Evolutionary conservation across 2,329 filamentous ascomycete genomes (phyloP).

Genomic region (Nemania serpens): DNA sequence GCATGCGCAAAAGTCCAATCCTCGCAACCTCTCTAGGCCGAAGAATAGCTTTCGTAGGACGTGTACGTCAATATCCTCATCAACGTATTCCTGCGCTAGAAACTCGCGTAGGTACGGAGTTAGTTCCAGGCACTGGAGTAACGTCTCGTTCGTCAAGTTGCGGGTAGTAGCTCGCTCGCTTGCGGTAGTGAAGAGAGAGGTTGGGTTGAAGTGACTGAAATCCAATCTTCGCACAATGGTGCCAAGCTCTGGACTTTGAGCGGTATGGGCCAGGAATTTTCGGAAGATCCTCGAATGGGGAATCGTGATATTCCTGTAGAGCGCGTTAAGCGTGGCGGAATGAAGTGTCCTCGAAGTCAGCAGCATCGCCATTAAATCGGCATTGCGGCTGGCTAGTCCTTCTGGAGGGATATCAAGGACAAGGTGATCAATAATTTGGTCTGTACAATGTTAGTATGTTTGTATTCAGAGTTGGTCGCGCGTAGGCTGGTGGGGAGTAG

Average conservation of each 20-base stretch:
- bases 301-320: conserved; percentile 81
- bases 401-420: conserved; percentile 76
- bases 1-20: conserved; percentile 78
- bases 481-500: neutral
- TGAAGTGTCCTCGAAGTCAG: conserved; percentile 77
- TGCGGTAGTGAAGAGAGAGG: conserved; percentile 74
- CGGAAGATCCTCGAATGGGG: conserved; percentile 83
- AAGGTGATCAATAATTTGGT: conserved; percentile 74
- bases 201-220: conserved; percentile 85
- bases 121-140: conserved; percentile 71
- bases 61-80: conserved; percentile 71
- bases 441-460: conserved; percentile 46
- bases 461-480: conserved; percentile 27
- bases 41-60: conserved; percentile 74
- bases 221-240: conserved; percentile 78
- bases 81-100: conserved; percentile 78
- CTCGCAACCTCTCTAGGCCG: conserved; percentile 65
- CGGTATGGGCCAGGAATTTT: conserved; percentile 75
- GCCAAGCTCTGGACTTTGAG: conserved; percentile 69
- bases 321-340: conserved; percentile 71
- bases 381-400: conserved; percentile 74
- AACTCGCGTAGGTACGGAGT: conserved; percentile 78
- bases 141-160: conserved; percentile 75
- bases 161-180: conserved; percentile 75
- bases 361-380: conserved; percentile 76